A percentile compares a stretch with the other conserved stretches of the same genome.
These are phyloP conservation scores for Trametes elegans DNA, from an alignment of 768 basidiomycete genomes.

Conservation along the genomic window DNA sequence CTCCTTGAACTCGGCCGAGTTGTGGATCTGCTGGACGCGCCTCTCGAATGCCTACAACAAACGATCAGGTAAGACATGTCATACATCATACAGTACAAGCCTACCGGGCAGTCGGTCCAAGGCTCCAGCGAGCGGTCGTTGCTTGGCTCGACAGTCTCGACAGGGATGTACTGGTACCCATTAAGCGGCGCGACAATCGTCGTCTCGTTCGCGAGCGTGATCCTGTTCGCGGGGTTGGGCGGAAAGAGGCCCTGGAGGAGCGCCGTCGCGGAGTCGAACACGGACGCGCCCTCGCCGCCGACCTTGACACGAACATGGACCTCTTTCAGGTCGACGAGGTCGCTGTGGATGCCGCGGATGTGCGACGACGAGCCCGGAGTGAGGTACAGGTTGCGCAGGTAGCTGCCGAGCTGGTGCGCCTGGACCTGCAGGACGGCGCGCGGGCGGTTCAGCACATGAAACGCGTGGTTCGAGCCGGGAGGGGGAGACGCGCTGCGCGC, in stretches of 20 bases:
- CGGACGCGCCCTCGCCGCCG: conserved; percentile 81
- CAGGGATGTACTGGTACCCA: conserved; percentile 83
- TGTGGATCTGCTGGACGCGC: conserved; percentile 59
- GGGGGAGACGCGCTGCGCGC: too few relatives aligned
- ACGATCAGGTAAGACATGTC: conserved; percentile 1
- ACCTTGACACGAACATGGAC: conserved; percentile 79
- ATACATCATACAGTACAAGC: conserved; percentile 12
- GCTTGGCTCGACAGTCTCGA: conserved; percentile 83
- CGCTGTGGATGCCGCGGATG: conserved; percentile 61
- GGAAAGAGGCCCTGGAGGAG: conserved; percentile 86
- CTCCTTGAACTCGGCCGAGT: conserved; percentile 64
- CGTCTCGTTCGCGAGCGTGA: conserved; percentile 75
- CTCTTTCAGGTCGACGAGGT: conserved; percentile 71
- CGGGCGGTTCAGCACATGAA: not conserved
- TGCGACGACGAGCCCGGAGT: conserved; percentile 63
- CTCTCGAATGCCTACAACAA: conserved; percentile 55
- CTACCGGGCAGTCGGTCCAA: conserved; percentile 64
- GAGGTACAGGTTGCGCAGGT: conserved; percentile 67
- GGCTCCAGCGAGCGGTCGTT: conserved; percentile 84
- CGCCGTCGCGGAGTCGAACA: conserved; percentile 84
- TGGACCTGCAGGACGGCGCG: conserved; percentile 45
- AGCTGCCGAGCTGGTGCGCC: conserved; percentile 60
- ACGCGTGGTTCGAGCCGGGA: not conserved
- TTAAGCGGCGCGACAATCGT: conserved; percentile 69
- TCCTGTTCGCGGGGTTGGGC: conserved; percentile 69